Evolutionary conservation across 2,329 filamentous ascomycete species (phyloP).

Genomic region (Neocucurbitaria cava): DNA sequence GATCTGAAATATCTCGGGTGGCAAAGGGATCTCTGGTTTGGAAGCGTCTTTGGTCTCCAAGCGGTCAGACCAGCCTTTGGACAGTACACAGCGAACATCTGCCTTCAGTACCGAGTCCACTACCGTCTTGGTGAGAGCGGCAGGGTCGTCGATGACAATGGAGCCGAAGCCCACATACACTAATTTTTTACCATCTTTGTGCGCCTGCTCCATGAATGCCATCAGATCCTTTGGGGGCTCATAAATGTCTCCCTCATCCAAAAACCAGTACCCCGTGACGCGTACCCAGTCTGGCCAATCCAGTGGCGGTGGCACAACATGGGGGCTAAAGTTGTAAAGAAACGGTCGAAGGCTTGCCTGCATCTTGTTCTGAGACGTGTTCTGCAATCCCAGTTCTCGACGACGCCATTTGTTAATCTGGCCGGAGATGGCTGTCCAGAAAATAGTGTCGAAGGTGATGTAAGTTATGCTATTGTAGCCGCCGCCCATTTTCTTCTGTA

Average conservation of each 20-base stretch:
- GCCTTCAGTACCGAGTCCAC: conserved; percentile 89
- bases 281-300: conserved; percentile 98
- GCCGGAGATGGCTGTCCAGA: conserved; percentile 90
- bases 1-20: conserved; percentile 85
- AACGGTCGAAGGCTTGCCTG: conserved; percentile 98
- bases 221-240: conserved; percentile 76
- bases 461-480: conserved; percentile 96
- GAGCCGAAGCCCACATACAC: conserved; percentile 98
- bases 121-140: conserved; percentile 88
- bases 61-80: conserved; percentile 96
- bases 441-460: conserved; percentile 93
- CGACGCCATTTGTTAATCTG: conserved; percentile 95
- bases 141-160: conserved; percentile 90
- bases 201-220: conserved; percentile 83
- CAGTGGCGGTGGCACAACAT: conserved; percentile 89
- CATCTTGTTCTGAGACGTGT: conserved; percentile 86
- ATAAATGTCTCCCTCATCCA: conserved; percentile 76
- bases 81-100: conserved; percentile 91
- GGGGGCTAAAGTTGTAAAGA: conserved; percentile 94
- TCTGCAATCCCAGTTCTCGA: conserved; percentile 76
- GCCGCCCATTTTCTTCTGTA: conserved; percentile 92
- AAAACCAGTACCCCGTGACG: conserved; percentile 97
- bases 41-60: conserved; percentile 64
- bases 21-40: conserved; percentile 72
- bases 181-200: conserved; percentile 83